A percentile compares a stretch with the other conserved stretches of the same genome.
Evolutionary conservation across 1,284 basidiomycete species (phyloP).

Genomic region (Afroboletus lepidellus): DNA sequence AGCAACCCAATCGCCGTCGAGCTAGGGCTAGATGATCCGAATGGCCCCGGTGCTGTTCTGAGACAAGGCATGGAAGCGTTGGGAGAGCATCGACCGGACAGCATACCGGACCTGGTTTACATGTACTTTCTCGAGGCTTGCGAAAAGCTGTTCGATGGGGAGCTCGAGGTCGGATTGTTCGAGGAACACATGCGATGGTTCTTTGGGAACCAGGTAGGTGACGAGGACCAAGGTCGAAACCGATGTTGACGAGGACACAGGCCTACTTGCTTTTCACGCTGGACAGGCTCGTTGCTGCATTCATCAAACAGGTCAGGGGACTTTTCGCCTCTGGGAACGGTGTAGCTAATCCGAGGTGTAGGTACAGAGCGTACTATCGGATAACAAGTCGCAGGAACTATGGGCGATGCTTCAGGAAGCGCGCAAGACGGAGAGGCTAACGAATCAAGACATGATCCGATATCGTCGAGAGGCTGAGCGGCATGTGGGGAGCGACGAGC

Average conservation of each 20-base stretch:
- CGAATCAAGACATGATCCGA: conserved; percentile 80
- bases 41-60: conserved; percentile 68
- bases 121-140: conserved; percentile 88
- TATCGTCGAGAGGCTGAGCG: conserved; percentile 90
- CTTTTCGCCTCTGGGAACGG: neutral
- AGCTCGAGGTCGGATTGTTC: conserved; percentile 86
- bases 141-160: conserved; percentile 91
- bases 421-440: conserved; percentile 50
- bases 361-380: conserved; percentile 82
- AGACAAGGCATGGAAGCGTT: conserved; percentile 60
- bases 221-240: conserved; percentile 4
- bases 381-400: conserved; percentile 72
- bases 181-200: conserved; percentile 97
- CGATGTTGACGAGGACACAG: conserved; percentile 40
- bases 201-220: conserved; percentile 87
- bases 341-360: conserved; percentile 34
- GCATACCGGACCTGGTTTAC: conserved; percentile 70
- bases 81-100: conserved; percentile 30
- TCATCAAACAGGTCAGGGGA: conserved; percentile 77
- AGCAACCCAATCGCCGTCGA: conserved; percentile 73
- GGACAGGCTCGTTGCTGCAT: conserved; percentile 85
- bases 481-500: conserved; percentile 85
- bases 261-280: conserved; percentile 88
- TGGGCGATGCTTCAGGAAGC: conserved; percentile 61
- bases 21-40: conserved; percentile 72